phyloP scores from a whole-genome alignment of 2,329 filamentous ascomycete genomes.

The Aspergillus sp. region DNA sequence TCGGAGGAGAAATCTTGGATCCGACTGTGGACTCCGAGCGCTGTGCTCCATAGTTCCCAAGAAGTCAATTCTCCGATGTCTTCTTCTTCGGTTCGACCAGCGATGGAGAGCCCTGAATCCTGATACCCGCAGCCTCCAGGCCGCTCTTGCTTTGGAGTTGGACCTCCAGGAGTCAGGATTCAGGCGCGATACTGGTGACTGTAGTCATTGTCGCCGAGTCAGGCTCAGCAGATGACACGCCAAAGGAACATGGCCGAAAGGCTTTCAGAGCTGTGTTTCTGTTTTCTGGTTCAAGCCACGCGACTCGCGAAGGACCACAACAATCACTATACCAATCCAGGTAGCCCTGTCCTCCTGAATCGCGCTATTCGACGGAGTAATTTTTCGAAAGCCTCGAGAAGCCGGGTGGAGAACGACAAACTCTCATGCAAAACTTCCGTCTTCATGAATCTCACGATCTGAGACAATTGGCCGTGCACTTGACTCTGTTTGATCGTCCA shows the following conservation, averaged over 20 bases:
- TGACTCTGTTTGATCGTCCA: constrained; percentile 31
- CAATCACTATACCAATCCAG: neutral
- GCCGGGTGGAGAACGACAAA: neutral
- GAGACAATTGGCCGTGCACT: constrained; percentile 9
- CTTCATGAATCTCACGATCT: neutral
- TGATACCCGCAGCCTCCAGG: too few species aligned
- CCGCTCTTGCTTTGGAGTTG: too few species aligned
- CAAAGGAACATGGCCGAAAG: too few species aligned
- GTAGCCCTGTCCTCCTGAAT: too few species aligned
- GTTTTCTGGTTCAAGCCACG: neutral
- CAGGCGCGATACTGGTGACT: too few species aligned
- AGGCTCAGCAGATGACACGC: neutral
- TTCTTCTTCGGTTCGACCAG: too few species aligned
- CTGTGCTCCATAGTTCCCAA: neutral
- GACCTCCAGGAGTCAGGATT: too few species aligned
- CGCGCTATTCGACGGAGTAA: too few species aligned
- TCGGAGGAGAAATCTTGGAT: neutral
- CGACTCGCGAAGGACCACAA: neutral
- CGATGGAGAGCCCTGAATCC: too few species aligned
- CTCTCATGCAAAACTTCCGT: neutral
- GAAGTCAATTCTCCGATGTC: neutral
- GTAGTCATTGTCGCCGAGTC: neutral
- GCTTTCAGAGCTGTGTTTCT: neutral
- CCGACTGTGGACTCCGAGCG: neutral
- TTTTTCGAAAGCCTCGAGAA: neutral